These are phyloP conservation scores for Piloderma croceum DNA, from an alignment of 768 basidiomycete species.

Conservation along the genomic window DNA sequence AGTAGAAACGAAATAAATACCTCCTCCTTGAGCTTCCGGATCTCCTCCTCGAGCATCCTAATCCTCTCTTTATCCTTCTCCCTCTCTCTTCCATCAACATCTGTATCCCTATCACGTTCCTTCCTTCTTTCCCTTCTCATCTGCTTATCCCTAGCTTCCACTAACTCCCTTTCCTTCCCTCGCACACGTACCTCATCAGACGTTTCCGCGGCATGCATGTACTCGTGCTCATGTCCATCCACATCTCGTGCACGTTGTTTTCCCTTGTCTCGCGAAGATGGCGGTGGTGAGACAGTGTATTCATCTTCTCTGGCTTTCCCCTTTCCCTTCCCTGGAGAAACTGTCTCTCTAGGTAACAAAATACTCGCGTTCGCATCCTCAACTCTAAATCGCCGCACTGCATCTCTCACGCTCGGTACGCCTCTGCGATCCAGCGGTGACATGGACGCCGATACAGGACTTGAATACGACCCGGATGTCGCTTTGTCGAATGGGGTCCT, in stretches of 20 bases:
- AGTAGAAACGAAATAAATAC: slow-evolving; percentile 22
- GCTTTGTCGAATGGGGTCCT: background rate
- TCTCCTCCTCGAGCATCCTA: slow-evolving; percentile 59
- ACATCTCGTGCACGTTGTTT: slow-evolving; percentile 21
- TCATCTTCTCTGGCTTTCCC: slow-evolving; percentile 1
- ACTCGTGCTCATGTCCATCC: slow-evolving; percentile 14
- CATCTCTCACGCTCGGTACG: slow-evolving; percentile 43
- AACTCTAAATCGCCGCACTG: slow-evolving; percentile 40
- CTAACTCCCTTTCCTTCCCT: slow-evolving; percentile 61
- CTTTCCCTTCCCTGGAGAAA: slow-evolving; percentile 23
- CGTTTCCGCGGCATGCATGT: slow-evolving; percentile 28
- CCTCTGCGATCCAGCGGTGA: slow-evolving; percentile 29
- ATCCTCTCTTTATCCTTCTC: slow-evolving; percentile 60
- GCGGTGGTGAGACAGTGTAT: background rate
- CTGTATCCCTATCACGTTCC: slow-evolving; percentile 33
- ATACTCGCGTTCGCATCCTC: slow-evolving; percentile 50
- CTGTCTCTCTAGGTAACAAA: slow-evolving; percentile 39
- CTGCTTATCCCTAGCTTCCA: slow-evolving; percentile 49
- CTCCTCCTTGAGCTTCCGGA: slow-evolving; percentile 52
- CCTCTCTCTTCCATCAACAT: slow-evolving; percentile 36
- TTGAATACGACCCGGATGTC: background rate
- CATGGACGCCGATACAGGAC: slow-evolving; percentile 11
- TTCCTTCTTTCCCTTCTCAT: slow-evolving; percentile 36
- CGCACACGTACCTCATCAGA: slow-evolving; percentile 44
- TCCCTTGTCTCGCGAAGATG: slow-evolving; percentile 19